These are phyloP conservation scores for Cladosporium phlei DNA, from an alignment of 2,329 filamentous ascomycete genomes.

Conservation along the genomic window DNA sequence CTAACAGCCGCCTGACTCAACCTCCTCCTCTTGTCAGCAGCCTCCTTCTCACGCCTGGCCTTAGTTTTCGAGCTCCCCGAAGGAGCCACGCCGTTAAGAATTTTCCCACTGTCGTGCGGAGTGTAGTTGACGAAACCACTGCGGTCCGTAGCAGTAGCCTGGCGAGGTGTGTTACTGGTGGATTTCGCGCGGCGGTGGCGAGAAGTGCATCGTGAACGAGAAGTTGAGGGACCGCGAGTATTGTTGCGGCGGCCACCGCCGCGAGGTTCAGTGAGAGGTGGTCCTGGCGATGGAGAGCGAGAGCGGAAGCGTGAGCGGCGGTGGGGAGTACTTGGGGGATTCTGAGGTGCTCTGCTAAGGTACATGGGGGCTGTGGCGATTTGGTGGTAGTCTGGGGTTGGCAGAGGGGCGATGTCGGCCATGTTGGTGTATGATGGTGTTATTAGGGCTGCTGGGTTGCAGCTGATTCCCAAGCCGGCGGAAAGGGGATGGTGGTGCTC, in stretches of 20 bases:
- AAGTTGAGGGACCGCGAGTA: background rate
- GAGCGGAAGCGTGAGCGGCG: constrained; percentile 18
- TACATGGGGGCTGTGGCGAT: constrained; percentile 17
- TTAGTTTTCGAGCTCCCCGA: constrained; percentile 92
- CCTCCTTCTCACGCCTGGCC: constrained; percentile 83
- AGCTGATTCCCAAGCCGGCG: constrained; percentile 30
- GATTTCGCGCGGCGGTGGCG: constrained; percentile 27
- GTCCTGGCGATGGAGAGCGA: constrained; percentile 21
- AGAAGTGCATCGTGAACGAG: constrained; percentile 19
- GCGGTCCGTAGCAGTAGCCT: constrained; percentile 40
- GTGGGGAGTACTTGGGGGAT: constrained; percentile 20
- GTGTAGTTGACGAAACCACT: constrained; percentile 86
- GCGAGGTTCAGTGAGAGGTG: constrained; percentile 24
- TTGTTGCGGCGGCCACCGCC: constrained; percentile 5
- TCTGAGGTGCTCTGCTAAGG: constrained; percentile 20
- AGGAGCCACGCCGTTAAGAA: constrained; percentile 86
- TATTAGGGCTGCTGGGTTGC: constrained; percentile 28
- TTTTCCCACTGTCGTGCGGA: constrained; percentile 67
- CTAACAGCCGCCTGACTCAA: constrained; percentile 64
- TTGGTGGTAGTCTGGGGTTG: constrained; percentile 8
- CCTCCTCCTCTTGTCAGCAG: constrained; percentile 66
- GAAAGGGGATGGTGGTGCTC: constrained; percentile 12
- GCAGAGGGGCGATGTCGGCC: constrained; percentile 14
- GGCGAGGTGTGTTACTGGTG: constrained; percentile 23
- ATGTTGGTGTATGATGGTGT: constrained; percentile 18